Evolutionary conservation across 176 grass and related monocot genomes (phyloP), one percentile per base, ranked within the genome.

Genomic region (Carex myosuroides): DNA sequence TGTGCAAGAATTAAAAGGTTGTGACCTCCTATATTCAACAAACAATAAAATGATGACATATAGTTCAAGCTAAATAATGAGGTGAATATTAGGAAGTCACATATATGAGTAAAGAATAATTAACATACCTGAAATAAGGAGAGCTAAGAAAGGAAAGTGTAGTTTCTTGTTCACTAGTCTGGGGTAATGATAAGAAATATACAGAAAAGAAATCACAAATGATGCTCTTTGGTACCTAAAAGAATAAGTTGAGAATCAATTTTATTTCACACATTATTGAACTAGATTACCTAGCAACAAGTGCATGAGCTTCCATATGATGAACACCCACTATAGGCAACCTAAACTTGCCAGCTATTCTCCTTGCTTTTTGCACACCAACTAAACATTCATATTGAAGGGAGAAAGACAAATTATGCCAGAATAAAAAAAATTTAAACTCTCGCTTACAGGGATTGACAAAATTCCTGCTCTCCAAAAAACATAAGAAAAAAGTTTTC

Each of bases 261-360:
- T 76, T 62, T 29, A 11, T 76, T 30, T 55, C 21, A 26, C 2
- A 53, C 26, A 20, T 71, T 50, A 41, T 42, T 29, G 6, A 64
- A 26, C 20, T 78, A 83, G 61, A 79, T 79, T 88, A 94, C 95
- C 95, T 98, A 82, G 95, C 91, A 93, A 98, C 95, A 85, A 98
- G 87, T 87, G 92, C 86, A 77, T 98, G 92, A 53, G 92, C 95
- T 68, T 98, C 95, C 95, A 98, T 98, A 87, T 94, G 95, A 87
- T 98, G 92, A 84, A 94, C 91, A 69, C 89, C 87, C 87, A 98
- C 92, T 69, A 94, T 91, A 79, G 92, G 95, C 79, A 94, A 91
- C 59, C 74, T 46, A 68, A 93, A 94, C 55, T 35, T 75, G 83
- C 89, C 92, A 60, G 95, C 95, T 87, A 98, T 82, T 84, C 84